Evolutionary conservation across 2,329 filamentous ascomycete species (phyloP), one percentile per base, ranked within the genome.

Genomic region (Bretziella fagacearum): DNA sequence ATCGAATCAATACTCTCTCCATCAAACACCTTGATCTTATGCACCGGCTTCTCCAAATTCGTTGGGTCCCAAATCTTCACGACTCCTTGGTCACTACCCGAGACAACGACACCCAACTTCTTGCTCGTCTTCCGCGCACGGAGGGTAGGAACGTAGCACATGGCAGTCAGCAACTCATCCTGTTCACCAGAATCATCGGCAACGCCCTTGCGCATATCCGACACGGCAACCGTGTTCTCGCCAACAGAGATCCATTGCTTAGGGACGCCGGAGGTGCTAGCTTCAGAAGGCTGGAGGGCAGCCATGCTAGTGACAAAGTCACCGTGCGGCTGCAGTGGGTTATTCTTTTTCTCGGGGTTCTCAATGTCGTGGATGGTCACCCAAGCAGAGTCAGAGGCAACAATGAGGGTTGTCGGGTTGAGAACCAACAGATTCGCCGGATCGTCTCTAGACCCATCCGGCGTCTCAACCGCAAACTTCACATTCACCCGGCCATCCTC

Each of bases 241-340:
- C 91, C 91, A 0, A 87, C 95, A 30, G 82, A 91, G 45, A 95
- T 74, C 82, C 86, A 98, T 64, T 96, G 89, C 63, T 94, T 94
- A 56, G 84, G 78, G 60, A 84, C 89, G 4, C 87, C 87, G 15
- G 81, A 89, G 0, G 85, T 94, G 60, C 82, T 91, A 48, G 81
- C 76, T 25, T 79, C 72, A 2, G 81, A 80, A 0, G 87, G 73
- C 0, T 87, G 86, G 0, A 98, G 73, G 1, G 87, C 79, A 1
- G 84, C 82, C 37, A 98, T 70, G 43, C 84, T 87, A 26, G 87
- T 91, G 47, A 98, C 76, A 62, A 94, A 95, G 65, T 96, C 89
- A 55, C 83, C 78, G 63, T 98, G 91, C 1, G 89, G 89, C 52
- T 78, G 78, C 59, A 89, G 80, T 7, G 39, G 35, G 20, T 41